Conservation (phyloP, 441 rosid genomes). For the Gossypium lobatum region DNA sequence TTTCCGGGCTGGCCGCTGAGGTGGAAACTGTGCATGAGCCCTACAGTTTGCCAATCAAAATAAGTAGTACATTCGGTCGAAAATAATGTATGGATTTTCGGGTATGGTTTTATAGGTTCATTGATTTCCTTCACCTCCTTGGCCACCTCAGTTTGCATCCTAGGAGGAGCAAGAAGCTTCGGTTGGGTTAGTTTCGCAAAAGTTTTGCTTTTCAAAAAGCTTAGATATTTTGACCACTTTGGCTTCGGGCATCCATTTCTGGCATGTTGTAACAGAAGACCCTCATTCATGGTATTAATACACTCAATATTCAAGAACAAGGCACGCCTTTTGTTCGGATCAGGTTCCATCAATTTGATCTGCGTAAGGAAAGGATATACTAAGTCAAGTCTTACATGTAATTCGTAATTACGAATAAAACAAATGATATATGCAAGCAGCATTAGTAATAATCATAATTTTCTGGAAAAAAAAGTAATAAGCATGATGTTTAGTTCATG, state of each 20-base stretch:
- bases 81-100: constrained; percentile 88
- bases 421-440: background rate
- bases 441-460: background rate
- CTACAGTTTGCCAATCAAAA: constrained; percentile 99
- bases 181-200: constrained; percentile 81
- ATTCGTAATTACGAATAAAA: background rate
- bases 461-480: background rate
- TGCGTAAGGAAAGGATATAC: constrained; percentile 24
- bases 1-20: constrained; percentile 94
- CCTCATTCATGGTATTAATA: constrained; percentile 84
- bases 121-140: constrained; percentile 28
- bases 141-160: constrained; percentile 30
- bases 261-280: constrained; percentile 72
- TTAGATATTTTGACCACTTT: constrained; percentile 81
- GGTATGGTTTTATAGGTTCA: constrained; percentile 45
- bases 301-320: constrained; percentile 72
- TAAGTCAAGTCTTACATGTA: constrained; percentile 9
- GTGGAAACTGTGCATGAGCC: constrained; percentile 86
- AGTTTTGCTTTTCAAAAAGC: constrained; percentile 92
- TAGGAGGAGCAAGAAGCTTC: constrained; percentile 39
- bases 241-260: constrained; percentile 78
- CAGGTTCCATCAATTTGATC: constrained; percentile 70
- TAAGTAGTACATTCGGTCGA: constrained; percentile 90
- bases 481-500: background rate
- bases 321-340: constrained; percentile 49